Percentiles rank a stretch among this genome's conserved stretches.
Conservation (phyloP, 768 basidiomycete species). For the Rhizopogon vesiculosus region DNA sequence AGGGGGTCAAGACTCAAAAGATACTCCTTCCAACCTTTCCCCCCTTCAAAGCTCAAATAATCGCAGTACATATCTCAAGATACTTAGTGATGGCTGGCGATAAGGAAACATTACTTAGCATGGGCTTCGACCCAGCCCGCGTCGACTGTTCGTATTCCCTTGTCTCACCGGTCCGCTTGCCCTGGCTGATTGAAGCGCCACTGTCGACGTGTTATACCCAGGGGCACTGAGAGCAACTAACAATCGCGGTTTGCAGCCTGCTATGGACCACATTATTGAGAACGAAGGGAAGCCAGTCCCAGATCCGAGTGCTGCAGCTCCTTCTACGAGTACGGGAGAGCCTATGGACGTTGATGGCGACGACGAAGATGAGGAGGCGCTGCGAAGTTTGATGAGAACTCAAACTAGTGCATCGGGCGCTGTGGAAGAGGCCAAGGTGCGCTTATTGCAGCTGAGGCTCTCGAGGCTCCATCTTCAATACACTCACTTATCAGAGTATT, state of each 20-base stretch:
- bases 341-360: conserved; percentile 57
- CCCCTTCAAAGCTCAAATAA: not conserved
- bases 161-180: not conserved
- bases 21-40: not conserved
- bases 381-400: conserved; percentile 39
- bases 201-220: conserved; percentile 24
- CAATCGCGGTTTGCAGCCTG: conserved; percentile 81
- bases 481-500: conserved; percentile 52
- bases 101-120: conserved; percentile 69
- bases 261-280: conserved; percentile 86
- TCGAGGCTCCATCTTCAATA: not conserved
- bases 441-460: conserved; percentile 5
- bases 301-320: conserved; percentile 38
- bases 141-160: conserved; percentile 68
- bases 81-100: conserved; percentile 42
- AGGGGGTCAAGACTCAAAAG: too few species aligned
- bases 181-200: not conserved
- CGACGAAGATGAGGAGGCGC: conserved; percentile 67
- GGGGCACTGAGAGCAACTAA: conserved; percentile 88
- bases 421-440: conserved; percentile 57
- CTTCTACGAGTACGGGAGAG: conserved; percentile 13
- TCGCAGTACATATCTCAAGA: not conserved
- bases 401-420: conserved; percentile 30
- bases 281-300: conserved; percentile 76
- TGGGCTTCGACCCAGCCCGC: conserved; percentile 84